These are phyloP conservation scores for Pyricularia sp. DNA, from an alignment of 2,329 filamentous ascomycete species.

Conservation along the genomic window DNA sequence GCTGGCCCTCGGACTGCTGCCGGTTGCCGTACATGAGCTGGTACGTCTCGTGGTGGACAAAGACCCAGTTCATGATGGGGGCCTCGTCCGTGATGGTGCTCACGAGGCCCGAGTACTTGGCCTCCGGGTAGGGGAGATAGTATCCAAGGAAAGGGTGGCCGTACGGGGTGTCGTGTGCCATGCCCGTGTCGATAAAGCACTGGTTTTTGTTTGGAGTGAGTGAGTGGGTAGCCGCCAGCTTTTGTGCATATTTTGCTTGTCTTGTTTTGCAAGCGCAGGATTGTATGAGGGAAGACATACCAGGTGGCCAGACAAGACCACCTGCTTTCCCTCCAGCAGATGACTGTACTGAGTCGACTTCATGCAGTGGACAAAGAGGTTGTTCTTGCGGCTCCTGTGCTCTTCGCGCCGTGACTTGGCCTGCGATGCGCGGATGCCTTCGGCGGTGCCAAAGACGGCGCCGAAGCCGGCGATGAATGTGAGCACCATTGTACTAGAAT, in stretches of 20 bases:
- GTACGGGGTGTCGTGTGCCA: conserved; percentile 14
- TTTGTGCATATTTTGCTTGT: conserved; percentile 2
- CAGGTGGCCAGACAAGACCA: conserved; percentile 30
- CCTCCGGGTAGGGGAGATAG: conserved; percentile 43
- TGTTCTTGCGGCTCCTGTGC: conserved; percentile 33
- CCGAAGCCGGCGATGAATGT: conserved; percentile 25
- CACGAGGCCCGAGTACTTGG: conserved; percentile 30
- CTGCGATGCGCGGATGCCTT: conserved; percentile 33
- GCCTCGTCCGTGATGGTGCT: conserved; percentile 34
- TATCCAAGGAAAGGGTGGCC: conserved; percentile 44
- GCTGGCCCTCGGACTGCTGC: conserved; percentile 25
- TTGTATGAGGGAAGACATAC: background rate
- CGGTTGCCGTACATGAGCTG: conserved; percentile 33
- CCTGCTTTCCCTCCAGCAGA: conserved; percentile 28
- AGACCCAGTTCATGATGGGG: conserved; percentile 39
- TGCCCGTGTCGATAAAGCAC: conserved; percentile 33
- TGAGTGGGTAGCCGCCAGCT: conserved; percentile 2
- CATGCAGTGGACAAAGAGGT: conserved; percentile 30
- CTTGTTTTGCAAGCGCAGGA: background rate
- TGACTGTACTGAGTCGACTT: conserved; percentile 30
- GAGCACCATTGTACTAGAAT: conserved; percentile 12
- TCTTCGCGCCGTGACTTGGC: conserved; percentile 31
- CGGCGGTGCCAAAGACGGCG: conserved; percentile 30
- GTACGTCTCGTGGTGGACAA: conserved; percentile 29
- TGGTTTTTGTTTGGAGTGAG: conserved; percentile 8